phyloP scores from a whole-genome alignment of 2,329 filamentous ascomycete genomes.

The Fusarium sp. region DNA sequence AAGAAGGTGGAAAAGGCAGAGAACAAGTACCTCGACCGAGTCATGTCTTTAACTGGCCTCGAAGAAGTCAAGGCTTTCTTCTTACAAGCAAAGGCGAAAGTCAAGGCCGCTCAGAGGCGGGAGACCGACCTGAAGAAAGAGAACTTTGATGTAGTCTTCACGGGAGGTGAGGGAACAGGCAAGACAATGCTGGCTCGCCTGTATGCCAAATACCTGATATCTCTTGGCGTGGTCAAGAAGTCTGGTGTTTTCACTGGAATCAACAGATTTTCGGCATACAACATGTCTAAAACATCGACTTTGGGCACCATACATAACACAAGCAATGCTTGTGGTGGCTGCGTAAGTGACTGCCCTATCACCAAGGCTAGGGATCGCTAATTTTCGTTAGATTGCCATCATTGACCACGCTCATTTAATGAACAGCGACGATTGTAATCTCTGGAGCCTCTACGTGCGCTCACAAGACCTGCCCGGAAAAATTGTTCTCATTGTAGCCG shows the following conservation, averaged over 20 bases:
- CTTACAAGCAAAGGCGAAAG: conserved; percentile 53
- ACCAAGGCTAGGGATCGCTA: background rate
- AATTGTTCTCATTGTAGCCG: conserved; percentile 45
- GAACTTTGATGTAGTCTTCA: conserved; percentile 47
- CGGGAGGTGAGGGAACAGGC: conserved; percentile 46
- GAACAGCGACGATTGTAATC: conserved; percentile 43
- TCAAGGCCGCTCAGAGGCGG: conserved; percentile 62
- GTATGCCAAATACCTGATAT: conserved; percentile 45
- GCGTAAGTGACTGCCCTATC: conserved; percentile 51
- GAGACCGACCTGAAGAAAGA: conserved; percentile 60
- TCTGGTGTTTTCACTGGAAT: conserved; percentile 58
- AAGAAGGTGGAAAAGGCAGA: conserved; percentile 59
- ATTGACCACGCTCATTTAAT: conserved; percentile 47
- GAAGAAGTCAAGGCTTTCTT: conserved; percentile 70
- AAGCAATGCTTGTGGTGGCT: conserved; percentile 62
- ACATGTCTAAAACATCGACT: conserved; percentile 49
- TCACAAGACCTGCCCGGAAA: conserved; percentile 43
- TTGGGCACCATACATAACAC: conserved; percentile 55
- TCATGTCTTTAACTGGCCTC: conserved; percentile 72
- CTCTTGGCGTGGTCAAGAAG: conserved; percentile 43
- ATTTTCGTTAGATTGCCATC: conserved; percentile 39
- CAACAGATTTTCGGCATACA: conserved; percentile 43
- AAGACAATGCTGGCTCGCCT: conserved; percentile 46
- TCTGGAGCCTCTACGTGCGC: conserved; percentile 44
- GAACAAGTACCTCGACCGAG: conserved; percentile 65